phyloP scores from a whole-genome alignment of 75 land plant genomes.

The Cupressus sempervirens region DNA sequence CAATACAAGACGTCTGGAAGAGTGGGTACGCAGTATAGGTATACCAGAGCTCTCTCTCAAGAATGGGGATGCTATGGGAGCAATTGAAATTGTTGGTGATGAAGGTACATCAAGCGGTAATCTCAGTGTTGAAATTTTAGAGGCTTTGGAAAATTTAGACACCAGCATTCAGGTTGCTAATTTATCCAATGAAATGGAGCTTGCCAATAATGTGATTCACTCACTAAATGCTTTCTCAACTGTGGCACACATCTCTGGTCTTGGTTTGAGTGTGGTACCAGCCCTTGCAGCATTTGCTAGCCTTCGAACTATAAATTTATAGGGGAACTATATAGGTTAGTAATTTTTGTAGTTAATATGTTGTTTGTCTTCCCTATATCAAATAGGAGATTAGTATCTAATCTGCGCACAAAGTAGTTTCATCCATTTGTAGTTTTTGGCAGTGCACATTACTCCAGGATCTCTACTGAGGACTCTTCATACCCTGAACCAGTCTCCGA shows the following conservation, averaged over 20 bases:
- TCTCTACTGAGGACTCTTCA: constrained; percentile 78
- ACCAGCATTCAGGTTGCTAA: constrained; percentile 18
- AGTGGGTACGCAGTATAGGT: constrained; percentile 52
- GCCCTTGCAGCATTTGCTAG: constrained; percentile 37
- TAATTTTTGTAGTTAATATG: background rate
- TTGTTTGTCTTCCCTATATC: background rate
- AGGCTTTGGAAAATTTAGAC: constrained; percentile 8
- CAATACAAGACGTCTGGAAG: constrained; percentile 45
- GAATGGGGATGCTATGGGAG: constrained; percentile 23
- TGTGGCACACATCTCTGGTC: constrained; percentile 71
- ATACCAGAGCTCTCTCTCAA: constrained; percentile 10
- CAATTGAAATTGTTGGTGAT: constrained; percentile 14
- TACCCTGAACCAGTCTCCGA: constrained; percentile 63
- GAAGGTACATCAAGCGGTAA: background rate
- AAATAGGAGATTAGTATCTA: background rate
- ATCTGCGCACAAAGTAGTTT: background rate
- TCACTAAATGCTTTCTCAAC: constrained; percentile 68
- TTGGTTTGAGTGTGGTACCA: constrained; percentile 67
- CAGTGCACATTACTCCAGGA: constrained; percentile 66
- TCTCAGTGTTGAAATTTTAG: constrained; percentile 6
- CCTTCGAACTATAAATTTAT: constrained; percentile 66
- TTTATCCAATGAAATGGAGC: constrained; percentile 32
- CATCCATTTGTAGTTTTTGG: constrained; percentile 14
- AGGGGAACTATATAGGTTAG: constrained; percentile 80
- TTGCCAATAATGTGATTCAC: constrained; percentile 43